Conservation (phyloP, 2,329 filamentous ascomycete genomes). For the Parastagonospora avenae region DNA sequence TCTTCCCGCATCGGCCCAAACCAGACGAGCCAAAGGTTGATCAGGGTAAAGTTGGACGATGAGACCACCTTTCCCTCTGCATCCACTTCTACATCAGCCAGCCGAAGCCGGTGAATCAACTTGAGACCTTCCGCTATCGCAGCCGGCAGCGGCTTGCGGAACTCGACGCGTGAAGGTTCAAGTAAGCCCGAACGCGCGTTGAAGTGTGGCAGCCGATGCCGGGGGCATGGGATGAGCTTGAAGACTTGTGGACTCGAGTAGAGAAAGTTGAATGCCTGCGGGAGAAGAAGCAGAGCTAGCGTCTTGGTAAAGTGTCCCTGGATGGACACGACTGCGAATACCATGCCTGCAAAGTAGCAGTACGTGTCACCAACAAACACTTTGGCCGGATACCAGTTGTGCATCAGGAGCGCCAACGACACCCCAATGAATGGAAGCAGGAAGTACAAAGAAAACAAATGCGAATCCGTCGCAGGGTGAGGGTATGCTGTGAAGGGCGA, state of each 20-base stretch:
- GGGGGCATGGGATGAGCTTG: conserved; percentile 85
- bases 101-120: conserved; percentile 68
- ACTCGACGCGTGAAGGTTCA: conserved; percentile 83
- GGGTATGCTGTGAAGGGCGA: conserved; percentile 73
- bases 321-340: conserved; percentile 96
- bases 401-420: conserved; percentile 79
- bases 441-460: conserved; percentile 94
- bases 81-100: conserved; percentile 72
- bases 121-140: conserved; percentile 68
- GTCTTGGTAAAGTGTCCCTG: conserved; percentile 98
- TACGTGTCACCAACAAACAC: conserved; percentile 99
- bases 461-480: conserved; percentile 92
- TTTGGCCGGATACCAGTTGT: conserved; percentile 95
- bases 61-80: conserved; percentile 73
- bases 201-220: conserved; percentile 88
- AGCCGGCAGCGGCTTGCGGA: conserved; percentile 69
- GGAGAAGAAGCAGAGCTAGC: conserved; percentile 84
- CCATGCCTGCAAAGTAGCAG: conserved; percentile 99
- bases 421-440: conserved; percentile 93
- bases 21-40: conserved; percentile 97
- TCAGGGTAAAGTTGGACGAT: conserved; percentile 86
- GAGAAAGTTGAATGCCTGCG: conserved; percentile 94
- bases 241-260: conserved; percentile 95
- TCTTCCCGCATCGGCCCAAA: conserved; percentile 90
- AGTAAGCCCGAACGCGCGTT: conserved; percentile 83